Conservation (phyloP, 805 yeast genomes). For the Wickerhamomyces chaumierensis region DNA sequence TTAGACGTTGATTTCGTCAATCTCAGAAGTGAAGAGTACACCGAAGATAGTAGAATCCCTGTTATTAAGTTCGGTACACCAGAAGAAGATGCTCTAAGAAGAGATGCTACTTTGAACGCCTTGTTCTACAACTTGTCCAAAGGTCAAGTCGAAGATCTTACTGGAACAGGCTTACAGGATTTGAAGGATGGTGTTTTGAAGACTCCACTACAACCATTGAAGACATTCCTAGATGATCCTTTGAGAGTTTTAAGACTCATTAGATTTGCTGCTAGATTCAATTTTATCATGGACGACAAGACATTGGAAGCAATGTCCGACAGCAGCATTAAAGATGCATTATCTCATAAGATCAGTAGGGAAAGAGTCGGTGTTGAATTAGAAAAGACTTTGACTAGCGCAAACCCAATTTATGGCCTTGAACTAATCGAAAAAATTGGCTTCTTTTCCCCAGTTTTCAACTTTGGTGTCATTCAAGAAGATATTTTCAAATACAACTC, state of each 20-base stretch:
- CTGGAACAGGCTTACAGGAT: conserved; percentile 67
- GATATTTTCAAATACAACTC: conserved; percentile 15
- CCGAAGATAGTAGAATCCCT: conserved; percentile 82
- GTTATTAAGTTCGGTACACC: conserved; percentile 78
- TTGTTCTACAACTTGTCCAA: conserved; percentile 73
- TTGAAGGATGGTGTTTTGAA: conserved; percentile 58
- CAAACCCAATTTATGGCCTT: conserved; percentile 54
- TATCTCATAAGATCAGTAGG: conserved; percentile 67
- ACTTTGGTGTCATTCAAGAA: conserved; percentile 17
- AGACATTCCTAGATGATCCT: conserved; percentile 92
- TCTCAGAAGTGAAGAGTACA: conserved; percentile 76
- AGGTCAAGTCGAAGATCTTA: conserved; percentile 70
- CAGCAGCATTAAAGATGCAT: conserved; percentile 41
- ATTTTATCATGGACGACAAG: conserved; percentile 49
- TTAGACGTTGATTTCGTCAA: conserved; percentile 92
- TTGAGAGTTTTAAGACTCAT: conserved; percentile 76
- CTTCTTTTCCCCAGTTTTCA: conserved; percentile 31
- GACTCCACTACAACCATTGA: conserved; percentile 78
- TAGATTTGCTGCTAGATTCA: conserved; percentile 74
- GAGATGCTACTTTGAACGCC: conserved; percentile 95
- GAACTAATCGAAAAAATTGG: conserved; percentile 19
- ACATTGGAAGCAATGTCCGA: conserved; percentile 55
- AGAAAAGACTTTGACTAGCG: conserved; percentile 60
- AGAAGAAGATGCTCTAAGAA: conserved; percentile 76
- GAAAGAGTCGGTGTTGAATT: conserved; percentile 87